Evolutionary conservation across 805 yeast genomes (phyloP).

Genomic region (Cyberlindnera sargentensis): DNA sequence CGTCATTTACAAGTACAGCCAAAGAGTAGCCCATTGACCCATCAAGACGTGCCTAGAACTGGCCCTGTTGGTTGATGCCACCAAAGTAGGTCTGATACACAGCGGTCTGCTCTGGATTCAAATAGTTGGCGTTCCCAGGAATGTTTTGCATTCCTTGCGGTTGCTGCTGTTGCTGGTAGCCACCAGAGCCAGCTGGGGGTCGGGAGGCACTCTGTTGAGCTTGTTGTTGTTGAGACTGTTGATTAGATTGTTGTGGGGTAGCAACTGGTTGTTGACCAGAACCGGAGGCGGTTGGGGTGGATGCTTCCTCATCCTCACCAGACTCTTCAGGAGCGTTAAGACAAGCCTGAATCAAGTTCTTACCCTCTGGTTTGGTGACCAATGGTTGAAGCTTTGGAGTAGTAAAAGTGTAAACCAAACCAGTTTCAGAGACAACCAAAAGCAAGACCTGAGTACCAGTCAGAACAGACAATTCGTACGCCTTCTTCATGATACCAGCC

Average conservation of each 20-base stretch:
- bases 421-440: conserved; percentile 96
- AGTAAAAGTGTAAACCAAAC: conserved; percentile 94
- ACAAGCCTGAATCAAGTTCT: conserved; percentile 93
- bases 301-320: conserved; percentile 37
- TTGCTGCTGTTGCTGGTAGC: conserved; percentile 39
- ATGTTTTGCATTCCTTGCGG: conserved; percentile 34
- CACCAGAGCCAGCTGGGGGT: conserved; percentile 22
- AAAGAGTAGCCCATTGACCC: too few relatives aligned
- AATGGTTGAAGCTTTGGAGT: conserved; percentile 98
- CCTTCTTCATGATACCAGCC: conserved; percentile 99
- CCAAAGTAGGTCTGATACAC: conserved; percentile 61
- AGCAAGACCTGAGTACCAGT: conserved; percentile 96
- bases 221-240: conserved; percentile 17
- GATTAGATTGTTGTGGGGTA: conserved; percentile 6
- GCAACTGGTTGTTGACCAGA: conserved; percentile 18
- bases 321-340: conserved; percentile 88
- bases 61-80: conserved; percentile 53
- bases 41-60: conserved; percentile 24
- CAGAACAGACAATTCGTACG: conserved; percentile 93
- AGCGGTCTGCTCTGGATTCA: conserved; percentile 42
- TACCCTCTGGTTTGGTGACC: conserved; percentile 96
- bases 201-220: conserved; percentile 14
- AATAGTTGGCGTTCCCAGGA: conserved; percentile 37
- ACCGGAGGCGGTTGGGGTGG: conserved; percentile 29
- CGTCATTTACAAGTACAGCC: too few relatives aligned